Base-by-base conservation (phyloP, 352 stramenopile species). In the Thraustochytrium striatum region DNA sequence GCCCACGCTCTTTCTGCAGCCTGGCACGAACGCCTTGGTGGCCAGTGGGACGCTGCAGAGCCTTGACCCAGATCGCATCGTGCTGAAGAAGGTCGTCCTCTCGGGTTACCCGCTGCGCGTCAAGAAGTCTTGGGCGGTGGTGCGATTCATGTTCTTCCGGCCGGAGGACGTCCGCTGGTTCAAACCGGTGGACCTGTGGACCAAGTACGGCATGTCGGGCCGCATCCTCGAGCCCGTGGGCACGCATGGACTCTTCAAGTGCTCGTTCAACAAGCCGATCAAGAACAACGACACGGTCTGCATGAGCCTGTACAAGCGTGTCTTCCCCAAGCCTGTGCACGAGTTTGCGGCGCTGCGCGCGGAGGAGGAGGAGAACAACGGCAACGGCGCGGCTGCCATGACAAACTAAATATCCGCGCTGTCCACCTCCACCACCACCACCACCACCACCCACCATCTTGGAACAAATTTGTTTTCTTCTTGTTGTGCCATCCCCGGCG, bases 71-170 rank as follows among this genome's bases (percentile, higher is more conserved):
- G 92, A 99, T 83, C 90, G 95, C 50, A 94, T 99, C 61, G 91
- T 99, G 57, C 88, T 98, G 69, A 99, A 99, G 89, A 93, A 95
- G 70, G 94, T 99, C 52, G 87, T 99, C 21, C 83, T 99, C 70
- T 98, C 96, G 21, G 97, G 96, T n/a, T 98, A 96, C 72, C 97
- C 97, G 16, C 91, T 98, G 9, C 94, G 96, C 79, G 95, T 98
- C n/a, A 97, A 98, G 84, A 98, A 98, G 83, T 91, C 94, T 72
- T 95, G 94, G 85, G 96, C 95, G 28, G 96, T 97, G 8, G 89
- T 99, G 32, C 96, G 97, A 58, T 97, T 98, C 89, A 99, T 99
- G 96, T 99, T 99, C 88, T 95, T 97, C 85, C 95, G 97, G 85
- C 95, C 95, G 3, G 94, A 98, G 78, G 95, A 99, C 85, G 91